Percentiles rank a stretch among this genome's conserved stretches.
phyloP scores from a whole-genome alignment of 2,329 filamentous ascomycete species.

The Thermoascus crustaceus region DNA sequence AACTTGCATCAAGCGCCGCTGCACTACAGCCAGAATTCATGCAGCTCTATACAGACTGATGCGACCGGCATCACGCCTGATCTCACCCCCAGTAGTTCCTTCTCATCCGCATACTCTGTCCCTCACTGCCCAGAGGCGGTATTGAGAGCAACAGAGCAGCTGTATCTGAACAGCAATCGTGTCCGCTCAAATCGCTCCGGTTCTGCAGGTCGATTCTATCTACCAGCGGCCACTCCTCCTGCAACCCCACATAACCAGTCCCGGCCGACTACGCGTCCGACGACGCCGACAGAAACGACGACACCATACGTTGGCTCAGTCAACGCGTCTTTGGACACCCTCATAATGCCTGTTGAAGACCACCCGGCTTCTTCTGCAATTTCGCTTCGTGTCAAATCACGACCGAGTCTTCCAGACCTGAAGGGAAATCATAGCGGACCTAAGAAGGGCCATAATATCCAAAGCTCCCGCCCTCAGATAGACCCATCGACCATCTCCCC shows the following conservation, averaged over 20 bases:
- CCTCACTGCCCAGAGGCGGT: slow-evolving; percentile 21
- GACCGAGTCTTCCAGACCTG: slow-evolving; percentile 23
- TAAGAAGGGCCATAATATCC: slow-evolving; percentile 18
- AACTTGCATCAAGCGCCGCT: slow-evolving; percentile 7
- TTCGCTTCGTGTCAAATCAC: slow-evolving; percentile 23
- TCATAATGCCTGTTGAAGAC: slow-evolving; percentile 23
- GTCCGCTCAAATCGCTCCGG: slow-evolving; percentile 11
- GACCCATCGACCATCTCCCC: slow-evolving; percentile 33
- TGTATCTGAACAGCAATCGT: slow-evolving; percentile 15
- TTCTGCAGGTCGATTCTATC: slow-evolving; percentile 16
- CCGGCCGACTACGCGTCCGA: slow-evolving; percentile 14
- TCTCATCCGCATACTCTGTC: slow-evolving; percentile 29
- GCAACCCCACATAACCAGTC: slow-evolving; percentile 9
- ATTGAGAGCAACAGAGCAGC: slow-evolving; percentile 20
- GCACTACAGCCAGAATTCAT: slow-evolving; percentile 26
- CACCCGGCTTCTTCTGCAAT: slow-evolving; percentile 16
- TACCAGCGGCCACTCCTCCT: slow-evolving; percentile 13
- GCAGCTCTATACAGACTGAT: slow-evolving; percentile 26
- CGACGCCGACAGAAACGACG: slow-evolving; percentile 16
- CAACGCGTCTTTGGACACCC: slow-evolving; percentile 20
- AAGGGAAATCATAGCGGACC: slow-evolving; percentile 14
- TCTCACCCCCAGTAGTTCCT: slow-evolving; percentile 32
- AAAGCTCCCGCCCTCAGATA: slow-evolving; percentile 20
- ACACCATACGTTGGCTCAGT: slow-evolving; percentile 10
- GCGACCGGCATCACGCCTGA: slow-evolving; percentile 21